Conservation (phyloP, 176 grass and related monocot species). For the Oropetium thomaeum region DNA sequence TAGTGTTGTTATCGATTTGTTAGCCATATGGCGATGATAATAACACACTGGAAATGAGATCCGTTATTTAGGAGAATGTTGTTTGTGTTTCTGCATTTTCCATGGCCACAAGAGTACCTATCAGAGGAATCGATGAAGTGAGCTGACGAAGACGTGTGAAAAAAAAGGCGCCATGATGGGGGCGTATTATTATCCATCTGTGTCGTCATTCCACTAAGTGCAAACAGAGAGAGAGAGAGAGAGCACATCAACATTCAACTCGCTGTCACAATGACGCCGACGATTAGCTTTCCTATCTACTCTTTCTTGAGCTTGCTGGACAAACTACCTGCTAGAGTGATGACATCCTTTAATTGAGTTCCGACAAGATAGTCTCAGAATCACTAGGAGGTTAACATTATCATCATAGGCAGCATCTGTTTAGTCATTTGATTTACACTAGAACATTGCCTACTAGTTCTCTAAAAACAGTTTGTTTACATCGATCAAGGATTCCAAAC, state of each 20-base stretch:
- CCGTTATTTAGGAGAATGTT: neutral
- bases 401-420: neutral
- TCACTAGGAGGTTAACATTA: neutral
- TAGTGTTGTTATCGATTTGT: neutral
- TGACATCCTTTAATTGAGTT: neutral
- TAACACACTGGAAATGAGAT: neutral
- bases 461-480: neutral
- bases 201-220: slow-evolving; percentile 35
- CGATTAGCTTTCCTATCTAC: neutral
- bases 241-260: slow-evolving; percentile 8
- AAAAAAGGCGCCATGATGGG: slow-evolving; percentile 14
- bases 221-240: slow-evolving; percentile 9
- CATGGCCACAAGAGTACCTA: slow-evolving; percentile 34
- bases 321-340: neutral
- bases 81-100: neutral
- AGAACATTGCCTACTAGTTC: too few species aligned
- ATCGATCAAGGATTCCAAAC: neutral
- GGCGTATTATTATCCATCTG: slow-evolving; percentile 14
- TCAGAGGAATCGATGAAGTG: slow-evolving; percentile 38
- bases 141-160: slow-evolving; percentile 26
- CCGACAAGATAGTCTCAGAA: neutral
- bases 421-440: neutral
- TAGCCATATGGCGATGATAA: neutral
- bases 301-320: slow-evolving; percentile 25
- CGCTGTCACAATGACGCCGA: slow-evolving; percentile 11